These are phyloP conservation scores for Rhodocollybia butyracea DNA, from an alignment of 768 basidiomycete genomes.

Conservation along the genomic window DNA sequence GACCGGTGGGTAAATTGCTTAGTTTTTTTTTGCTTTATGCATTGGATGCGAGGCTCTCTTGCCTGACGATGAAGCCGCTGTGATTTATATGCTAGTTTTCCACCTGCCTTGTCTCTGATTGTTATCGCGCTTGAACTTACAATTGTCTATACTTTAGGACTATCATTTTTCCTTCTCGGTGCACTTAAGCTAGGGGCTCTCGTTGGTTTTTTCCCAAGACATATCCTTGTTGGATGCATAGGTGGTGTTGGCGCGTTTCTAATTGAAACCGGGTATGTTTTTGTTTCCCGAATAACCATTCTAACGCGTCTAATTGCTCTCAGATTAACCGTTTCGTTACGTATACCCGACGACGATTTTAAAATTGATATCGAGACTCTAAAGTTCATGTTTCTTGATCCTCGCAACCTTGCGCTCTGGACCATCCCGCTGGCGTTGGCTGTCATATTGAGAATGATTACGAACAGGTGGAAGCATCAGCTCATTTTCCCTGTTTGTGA, in stretches of 20 bases:
- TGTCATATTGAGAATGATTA: slow-evolving; percentile 74
- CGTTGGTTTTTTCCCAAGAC: slow-evolving; percentile 94
- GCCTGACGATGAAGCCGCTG: neutral
- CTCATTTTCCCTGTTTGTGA: slow-evolving; percentile 86
- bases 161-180: slow-evolving; percentile 86
- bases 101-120: neutral
- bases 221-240: slow-evolving; percentile 95
- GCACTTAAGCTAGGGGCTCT: slow-evolving; percentile 78
- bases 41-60: neutral
- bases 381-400: slow-evolving; percentile 62
- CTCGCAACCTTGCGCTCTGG: slow-evolving; percentile 73
- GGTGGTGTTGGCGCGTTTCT: slow-evolving; percentile 96
- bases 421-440: slow-evolving; percentile 74
- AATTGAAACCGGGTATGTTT: slow-evolving; percentile 78
- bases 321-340: slow-evolving; percentile 82
- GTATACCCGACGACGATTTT: slow-evolving; percentile 77
- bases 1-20: slow-evolving; percentile 59
- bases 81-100: too few species aligned
- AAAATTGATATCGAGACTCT: slow-evolving; percentile 63
- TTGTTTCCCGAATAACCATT: neutral
- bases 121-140: slow-evolving; percentile 6
- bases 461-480: slow-evolving; percentile 78
- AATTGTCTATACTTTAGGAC: slow-evolving; percentile 34
- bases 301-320: neutral
- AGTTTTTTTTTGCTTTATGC: neutral